Percentiles rank a stretch among this genome's conserved stretches.
Conservation (phyloP, 1,139 yeast species). For the Candida buenavistaensis region DNA sequence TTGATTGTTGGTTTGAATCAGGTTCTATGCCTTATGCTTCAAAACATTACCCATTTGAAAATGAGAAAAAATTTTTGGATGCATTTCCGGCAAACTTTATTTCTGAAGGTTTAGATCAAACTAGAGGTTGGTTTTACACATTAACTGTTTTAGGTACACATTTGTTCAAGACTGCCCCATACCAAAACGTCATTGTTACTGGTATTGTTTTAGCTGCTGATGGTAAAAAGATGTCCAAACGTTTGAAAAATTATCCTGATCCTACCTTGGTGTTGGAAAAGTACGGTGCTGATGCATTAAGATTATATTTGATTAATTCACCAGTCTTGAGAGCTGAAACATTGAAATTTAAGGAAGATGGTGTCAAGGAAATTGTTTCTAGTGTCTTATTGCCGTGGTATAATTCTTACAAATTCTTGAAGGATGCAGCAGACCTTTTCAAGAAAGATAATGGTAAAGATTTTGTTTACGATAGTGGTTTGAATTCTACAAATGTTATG, state of each 20-base stretch:
- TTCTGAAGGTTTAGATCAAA: conserved; percentile 98
- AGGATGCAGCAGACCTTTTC: conserved; percentile 85
- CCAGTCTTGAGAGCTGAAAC: conserved; percentile 97
- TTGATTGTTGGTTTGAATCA: conserved; percentile 99
- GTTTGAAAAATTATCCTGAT: conserved; percentile 97
- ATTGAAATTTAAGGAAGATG: conserved; percentile 95
- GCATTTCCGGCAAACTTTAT: conserved; percentile 97
- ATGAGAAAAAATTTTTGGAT: conserved; percentile 66
- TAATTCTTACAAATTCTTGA: conserved; percentile 94
- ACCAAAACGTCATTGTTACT: conserved; percentile 90
- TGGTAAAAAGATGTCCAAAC: conserved; percentile 99
- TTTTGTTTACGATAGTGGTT: conserved; percentile 67
- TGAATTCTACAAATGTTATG: conserved; percentile 83
- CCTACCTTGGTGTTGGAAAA: conserved; percentile 77
- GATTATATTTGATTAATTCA: conserved; percentile 93
- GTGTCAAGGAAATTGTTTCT: conserved; percentile 96
- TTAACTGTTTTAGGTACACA: conserved; percentile 95
- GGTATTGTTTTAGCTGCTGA: conserved; percentile 98
- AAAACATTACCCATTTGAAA: conserved; percentile 94
- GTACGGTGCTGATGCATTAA: conserved; percentile 97
- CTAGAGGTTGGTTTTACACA: conserved; percentile 99
- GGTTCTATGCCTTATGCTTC: conserved; percentile 99
- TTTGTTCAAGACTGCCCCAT: conserved; percentile 88
- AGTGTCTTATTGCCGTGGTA: conserved; percentile 97
- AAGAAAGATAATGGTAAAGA: conserved; percentile 72